Conservation (phyloP, 2,329 filamentous ascomycete species). For the Diaporthe sp. region DNA sequence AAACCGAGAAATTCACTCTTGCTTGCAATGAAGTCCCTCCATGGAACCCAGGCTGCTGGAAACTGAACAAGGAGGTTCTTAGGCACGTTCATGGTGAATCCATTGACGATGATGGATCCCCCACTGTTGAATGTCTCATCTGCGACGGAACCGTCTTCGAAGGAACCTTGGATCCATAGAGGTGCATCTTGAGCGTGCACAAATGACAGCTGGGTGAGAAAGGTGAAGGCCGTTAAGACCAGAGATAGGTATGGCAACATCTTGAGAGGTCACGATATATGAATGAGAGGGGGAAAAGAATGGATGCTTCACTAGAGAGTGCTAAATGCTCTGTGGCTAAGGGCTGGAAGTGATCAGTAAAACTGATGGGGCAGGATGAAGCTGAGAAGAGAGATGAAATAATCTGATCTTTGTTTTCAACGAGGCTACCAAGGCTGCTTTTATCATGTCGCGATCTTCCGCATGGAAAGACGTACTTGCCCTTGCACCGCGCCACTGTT, state of each 20-base stretch:
- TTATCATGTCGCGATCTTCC: not conserved
- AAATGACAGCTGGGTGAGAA: not conserved
- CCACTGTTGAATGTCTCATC: slow-evolving; percentile 55
- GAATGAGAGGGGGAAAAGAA: not conserved
- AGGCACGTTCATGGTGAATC: slow-evolving; percentile 56
- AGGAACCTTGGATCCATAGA: slow-evolving; percentile 46
- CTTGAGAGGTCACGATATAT: not conserved
- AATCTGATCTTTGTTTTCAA: not conserved
- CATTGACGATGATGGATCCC: slow-evolving; percentile 56
- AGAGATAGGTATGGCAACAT: not conserved
- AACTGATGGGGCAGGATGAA: not conserved
- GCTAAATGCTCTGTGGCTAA: not conserved
- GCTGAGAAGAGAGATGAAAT: not conserved
- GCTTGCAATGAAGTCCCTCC: slow-evolving; percentile 48
- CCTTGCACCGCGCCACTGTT: no score
- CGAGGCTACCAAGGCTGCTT: not conserved
- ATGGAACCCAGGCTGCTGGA: slow-evolving; percentile 57
- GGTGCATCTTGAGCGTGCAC: slow-evolving; percentile 40
- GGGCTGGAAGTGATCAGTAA: not conserved
- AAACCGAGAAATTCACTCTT: slow-evolving; percentile 47
- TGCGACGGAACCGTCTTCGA: slow-evolving; percentile 45
- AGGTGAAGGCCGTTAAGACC: not conserved
- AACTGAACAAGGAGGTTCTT: slow-evolving; percentile 62
- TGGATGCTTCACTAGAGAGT: not conserved
- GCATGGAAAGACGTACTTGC: not conserved